Base-by-base conservation (phyloP, 2,329 filamentous ascomycete genomes). In the Raffaelea ambrosiae region DNA sequence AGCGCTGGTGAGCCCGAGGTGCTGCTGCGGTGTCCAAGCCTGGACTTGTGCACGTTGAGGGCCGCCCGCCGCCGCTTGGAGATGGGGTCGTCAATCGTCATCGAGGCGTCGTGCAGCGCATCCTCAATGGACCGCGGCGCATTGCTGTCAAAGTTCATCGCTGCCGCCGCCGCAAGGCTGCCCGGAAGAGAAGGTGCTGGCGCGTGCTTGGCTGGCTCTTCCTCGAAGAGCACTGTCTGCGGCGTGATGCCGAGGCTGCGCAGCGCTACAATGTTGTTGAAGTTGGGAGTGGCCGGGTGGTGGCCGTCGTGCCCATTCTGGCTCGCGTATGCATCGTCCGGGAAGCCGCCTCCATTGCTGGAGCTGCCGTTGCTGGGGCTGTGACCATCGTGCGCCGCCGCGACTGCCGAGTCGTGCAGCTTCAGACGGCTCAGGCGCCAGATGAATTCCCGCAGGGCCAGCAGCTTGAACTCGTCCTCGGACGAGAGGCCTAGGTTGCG, bases 221-320 rank as follows among this genome's bases (percentile, higher is more conserved):
- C 88, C 55, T 96, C 89, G 58, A 97, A 97, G 60, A 97, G 85
- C 2, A 98, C 84, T 0, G 88, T 97, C 60, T 95, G 88, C 3
- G 87, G 85, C 2, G 83, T 86, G 29, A 96, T 81, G 13, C 83
- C 81, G 45, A 95, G 69, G 38, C 81, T 82, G 53, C 86, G 84
- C 21, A 97, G 67, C 1, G 82, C 75, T 7, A 97, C 76, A 13
- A 95, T 79, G 45, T 77, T 77, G 55, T 85, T 86, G 52, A 86
- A 72, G n/a, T 74, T 61, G 16, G 58, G 64, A 55, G 63, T n/a
- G 7, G 47, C 4, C 59, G 16, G 4, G 18, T 11, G 21, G 39
- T 43, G 3, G 43, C 39, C 16, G 57, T 51, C 29, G 50, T 45
- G 41, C 18, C 20, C 19, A 26, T 5, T 5, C 26, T 43, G 41